These are phyloP conservation scores for Thielaviopsis ethacetica DNA, from an alignment of 2,329 filamentous ascomycete species.

Conservation along the genomic window DNA sequence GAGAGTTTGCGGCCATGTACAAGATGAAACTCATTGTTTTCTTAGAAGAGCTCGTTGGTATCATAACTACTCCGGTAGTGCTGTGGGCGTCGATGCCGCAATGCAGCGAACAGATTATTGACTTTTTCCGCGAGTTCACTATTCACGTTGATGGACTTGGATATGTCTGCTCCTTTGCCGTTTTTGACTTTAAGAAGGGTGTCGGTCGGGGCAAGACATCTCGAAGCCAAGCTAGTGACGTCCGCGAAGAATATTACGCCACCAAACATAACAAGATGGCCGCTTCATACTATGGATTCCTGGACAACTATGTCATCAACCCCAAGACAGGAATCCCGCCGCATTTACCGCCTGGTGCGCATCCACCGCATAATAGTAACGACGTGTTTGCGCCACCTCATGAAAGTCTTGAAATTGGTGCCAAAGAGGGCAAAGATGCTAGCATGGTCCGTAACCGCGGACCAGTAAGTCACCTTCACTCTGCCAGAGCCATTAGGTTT, in stretches of 20 bases:
- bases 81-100: constrained; percentile 73
- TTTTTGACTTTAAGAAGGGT: constrained; percentile 89
- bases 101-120: constrained; percentile 82
- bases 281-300: constrained; percentile 88
- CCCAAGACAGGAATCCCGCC: constrained; percentile 50
- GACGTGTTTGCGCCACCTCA: neutral
- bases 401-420: neutral
- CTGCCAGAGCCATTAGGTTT: constrained; percentile 3
- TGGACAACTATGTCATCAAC: constrained; percentile 77
- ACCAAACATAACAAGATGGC: constrained; percentile 97
- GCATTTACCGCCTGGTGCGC: constrained; percentile 37
- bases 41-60: constrained; percentile 78
- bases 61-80: constrained; percentile 80
- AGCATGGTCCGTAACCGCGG: neutral
- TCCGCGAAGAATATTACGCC: constrained; percentile 82
- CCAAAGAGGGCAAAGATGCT: neutral
- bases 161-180: constrained; percentile 91
- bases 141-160: constrained; percentile 92
- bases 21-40: constrained; percentile 88
- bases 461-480: neutral
- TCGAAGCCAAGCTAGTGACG: constrained; percentile 29
- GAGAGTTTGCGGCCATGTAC: constrained; percentile 79
- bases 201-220: constrained; percentile 27
- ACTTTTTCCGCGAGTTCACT: constrained; percentile 97
- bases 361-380: constrained; percentile 20